Base-by-base conservation (phyloP, 768 basidiomycete species). In the Porphyrellus cyaneotinctus region DNA sequence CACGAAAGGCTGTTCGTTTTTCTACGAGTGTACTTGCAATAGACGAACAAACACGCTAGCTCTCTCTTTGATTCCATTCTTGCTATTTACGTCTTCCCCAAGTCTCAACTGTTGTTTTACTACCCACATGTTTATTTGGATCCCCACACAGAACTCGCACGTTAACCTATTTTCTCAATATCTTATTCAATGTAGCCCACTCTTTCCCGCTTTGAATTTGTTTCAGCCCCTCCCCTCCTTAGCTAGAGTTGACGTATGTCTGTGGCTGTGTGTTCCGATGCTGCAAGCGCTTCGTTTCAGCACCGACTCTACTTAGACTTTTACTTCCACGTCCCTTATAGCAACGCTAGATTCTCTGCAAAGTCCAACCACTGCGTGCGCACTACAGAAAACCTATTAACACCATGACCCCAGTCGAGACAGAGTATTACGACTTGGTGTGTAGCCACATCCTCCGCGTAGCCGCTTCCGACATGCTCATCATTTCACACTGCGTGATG, bases 401-500 rank as follows among this genome's bases (percentile, higher is more conserved):
- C 22, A 28, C 56, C 22, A 91, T 91, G 89, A 77, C 86, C n/a
- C 90, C 90, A n/a, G 82, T 91, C 18, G 91, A 93, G 65, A 91
- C 88, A 13, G 87, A 87, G 65, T 94, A 90, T 69, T 95, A 94
- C 71, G 89, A 92, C 68, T 62, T 92, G 69, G 89, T 89, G 60
- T 60, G 85, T 55, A 23, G 49, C 64, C 43, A 36, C 31, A 24
- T 23, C 39, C 9, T 47, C 24, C 5, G 20, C 18, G 31, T 31
- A 51, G 17, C 33, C 22, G 2, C 15, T 14, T 38, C 22, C 12
- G 22, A 26, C 23, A 10, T 28, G 24, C 44, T 59, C 30, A 62
- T 51, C 17, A 7, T 47, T 20, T 14, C n/a, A 10, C 32, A 10
- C 32, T 43, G 20, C 17, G 17, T 39, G 23, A 30, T 43, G 2